Evolutionary conservation across 2,329 filamentous ascomycete genomes (phyloP), one percentile per base, ranked within the genome.

Genomic region (Bimuria novae-zelandiae): DNA sequence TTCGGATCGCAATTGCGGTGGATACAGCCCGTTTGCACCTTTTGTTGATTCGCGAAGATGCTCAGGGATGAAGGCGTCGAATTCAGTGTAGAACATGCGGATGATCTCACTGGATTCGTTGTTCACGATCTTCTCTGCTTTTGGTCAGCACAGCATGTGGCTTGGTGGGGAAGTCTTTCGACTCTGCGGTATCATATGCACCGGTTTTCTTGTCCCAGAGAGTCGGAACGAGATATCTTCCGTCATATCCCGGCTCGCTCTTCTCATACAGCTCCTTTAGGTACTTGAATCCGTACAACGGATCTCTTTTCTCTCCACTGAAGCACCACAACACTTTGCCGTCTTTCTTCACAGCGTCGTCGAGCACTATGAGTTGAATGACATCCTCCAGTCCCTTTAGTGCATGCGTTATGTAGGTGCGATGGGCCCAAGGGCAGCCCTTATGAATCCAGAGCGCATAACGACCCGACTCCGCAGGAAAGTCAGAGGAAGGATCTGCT

Each of bases 161-260:
- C 7, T 1, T 3, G 7, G n/a, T 43, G 36, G 25, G 25, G 10
- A 27, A 27, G 5, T 27, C 10, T 5, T 5, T 5, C 5, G 6
- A 10, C 25, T 27, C 25, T 6, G 25, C 5, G 25, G 10, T 6
- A 36, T 17, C 12, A 16, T 10, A 19, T 30, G 22, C 16, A 58
- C 62, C 55, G 14, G 51, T 79, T 71, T 87, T 84, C 70, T 84
- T 87, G 61, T 89, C 87, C 77, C 83, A 89, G 40, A 95, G 79
- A 14, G 89, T 85, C 0, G 90, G 91, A 16, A 95, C 90, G 0
- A 89, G 92, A 71, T 89, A 92, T 11, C 90, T 81, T 8, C 65
- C 72, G 37, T 69, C 64, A 36, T 67, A 66, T 11, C 45, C 43
- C 4, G 84, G 80, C 61, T 90, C 82, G 4, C 82, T 84, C 56